Percentiles rank a stretch among this genome's conserved stretches.
Conservation (phyloP, 495 filamentous ascomycete genomes). For the Daldinia concentrica region DNA sequence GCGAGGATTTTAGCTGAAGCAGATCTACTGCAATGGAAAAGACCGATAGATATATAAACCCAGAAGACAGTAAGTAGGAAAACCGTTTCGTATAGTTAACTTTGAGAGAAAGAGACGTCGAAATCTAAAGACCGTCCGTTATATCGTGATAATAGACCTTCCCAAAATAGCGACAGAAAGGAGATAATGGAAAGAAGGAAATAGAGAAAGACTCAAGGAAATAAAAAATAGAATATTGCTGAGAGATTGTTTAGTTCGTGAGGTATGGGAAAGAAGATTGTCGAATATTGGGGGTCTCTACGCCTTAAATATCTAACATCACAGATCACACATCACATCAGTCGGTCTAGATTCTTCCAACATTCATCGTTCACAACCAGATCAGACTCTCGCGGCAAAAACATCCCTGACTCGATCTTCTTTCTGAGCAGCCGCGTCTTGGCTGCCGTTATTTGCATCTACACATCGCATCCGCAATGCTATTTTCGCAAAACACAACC, state of each 20-base stretch:
- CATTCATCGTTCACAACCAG: slow-evolving; percentile 3
- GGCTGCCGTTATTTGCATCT: slow-evolving; percentile 9
- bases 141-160: slow-evolving; percentile 19
- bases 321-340: background rate
- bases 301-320: slow-evolving; percentile 24
- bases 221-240: slow-evolving; percentile 22
- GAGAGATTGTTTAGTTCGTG: slow-evolving; percentile 28
- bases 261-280: slow-evolving; percentile 15
- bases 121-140: slow-evolving; percentile 31
- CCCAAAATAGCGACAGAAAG: slow-evolving; percentile 38
- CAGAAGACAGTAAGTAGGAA: slow-evolving; percentile 38
- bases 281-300: slow-evolving; percentile 6
- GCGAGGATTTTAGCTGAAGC: slow-evolving; percentile 17
- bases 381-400: slow-evolving; percentile 12
- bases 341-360: slow-evolving; percentile 23
- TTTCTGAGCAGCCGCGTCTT: slow-evolving; percentile 10
- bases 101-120: slow-evolving; percentile 24
- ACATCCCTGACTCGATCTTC: slow-evolving; percentile 3
- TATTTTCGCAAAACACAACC: slow-evolving; percentile 25
- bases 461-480: slow-evolving; percentile 8
- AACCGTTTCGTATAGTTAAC: slow-evolving; percentile 38
- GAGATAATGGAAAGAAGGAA: slow-evolving; percentile 41
- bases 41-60: slow-evolving; percentile 18
- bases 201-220: slow-evolving; percentile 45
- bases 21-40: slow-evolving; percentile 44